These are phyloP conservation scores for Halophytophthora polymorphica DNA, from an alignment of 352 stramenopile genomes.

Conservation along the genomic window DNA sequence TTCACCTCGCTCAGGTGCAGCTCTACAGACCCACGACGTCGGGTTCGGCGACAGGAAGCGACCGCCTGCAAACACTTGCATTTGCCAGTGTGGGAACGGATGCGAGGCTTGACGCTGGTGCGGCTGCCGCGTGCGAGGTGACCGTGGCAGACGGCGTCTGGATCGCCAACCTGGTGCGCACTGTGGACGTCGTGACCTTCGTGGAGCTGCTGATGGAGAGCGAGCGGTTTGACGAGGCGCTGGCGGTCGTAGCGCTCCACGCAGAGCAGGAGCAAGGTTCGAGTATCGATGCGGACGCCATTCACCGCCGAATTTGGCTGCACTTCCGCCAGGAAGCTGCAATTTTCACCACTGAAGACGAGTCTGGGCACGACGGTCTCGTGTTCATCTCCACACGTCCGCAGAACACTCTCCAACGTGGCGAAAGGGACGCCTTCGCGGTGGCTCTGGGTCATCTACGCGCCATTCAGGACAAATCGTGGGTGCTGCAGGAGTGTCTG, in stretches of 20 bases:
- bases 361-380: conserved; percentile 4
- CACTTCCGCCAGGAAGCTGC: conserved; percentile 30
- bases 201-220: conserved; percentile 35
- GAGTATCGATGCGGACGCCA: conserved; percentile 30
- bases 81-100: background rate
- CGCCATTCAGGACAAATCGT: conserved; percentile 38
- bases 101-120: background rate
- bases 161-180: conserved; percentile 18
- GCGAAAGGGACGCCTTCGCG: conserved; percentile 24
- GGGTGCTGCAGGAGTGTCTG: conserved; percentile 50
- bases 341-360: background rate
- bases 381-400: conserved; percentile 17
- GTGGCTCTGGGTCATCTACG: conserved; percentile 44
- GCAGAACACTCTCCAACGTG: conserved; percentile 9
- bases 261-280: conserved; percentile 1
- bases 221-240: conserved; percentile 36
- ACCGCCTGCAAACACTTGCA: conserved; percentile 8
- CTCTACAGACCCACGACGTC: conserved; percentile 9
- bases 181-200: conserved; percentile 22
- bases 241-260: conserved; percentile 24
- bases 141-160: conserved; percentile 10
- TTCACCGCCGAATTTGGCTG: conserved; percentile 52
- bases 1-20: conserved; percentile 7
- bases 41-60: background rate
- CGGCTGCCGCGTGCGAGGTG: conserved; percentile 21